Conservation (phyloP, 1,139 yeast species). For the Saccharomyces hybrid region DNA sequence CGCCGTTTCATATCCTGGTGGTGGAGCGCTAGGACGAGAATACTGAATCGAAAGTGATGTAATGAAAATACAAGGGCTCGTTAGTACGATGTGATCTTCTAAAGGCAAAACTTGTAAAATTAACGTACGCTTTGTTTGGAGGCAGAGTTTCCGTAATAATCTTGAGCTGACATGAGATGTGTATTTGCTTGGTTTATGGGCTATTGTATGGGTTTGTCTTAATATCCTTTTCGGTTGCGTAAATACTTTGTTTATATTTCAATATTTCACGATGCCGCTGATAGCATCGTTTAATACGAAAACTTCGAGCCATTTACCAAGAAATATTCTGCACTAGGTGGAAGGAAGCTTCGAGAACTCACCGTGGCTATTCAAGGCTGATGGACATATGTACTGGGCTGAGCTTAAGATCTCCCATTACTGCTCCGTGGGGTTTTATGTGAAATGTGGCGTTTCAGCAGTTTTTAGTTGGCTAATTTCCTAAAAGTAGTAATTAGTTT, state of each 20-base stretch:
- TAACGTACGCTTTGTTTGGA: conserved; percentile 11
- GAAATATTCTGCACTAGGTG: not conserved
- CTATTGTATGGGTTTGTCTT: not conserved
- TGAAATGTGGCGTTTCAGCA: not conserved
- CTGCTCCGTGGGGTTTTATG: not conserved
- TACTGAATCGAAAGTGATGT: conserved; percentile 5
- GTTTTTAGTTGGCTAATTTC: not conserved
- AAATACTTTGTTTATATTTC: not conserved
- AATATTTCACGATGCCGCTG: not conserved
- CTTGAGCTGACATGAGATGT: conserved; percentile 14
- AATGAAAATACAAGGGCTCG: not conserved
- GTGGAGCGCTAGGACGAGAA: conserved; percentile 17
- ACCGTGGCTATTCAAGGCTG: not conserved
- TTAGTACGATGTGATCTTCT: not conserved
- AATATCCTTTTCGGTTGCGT: not conserved
- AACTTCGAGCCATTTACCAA: not conserved
- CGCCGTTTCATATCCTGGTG: conserved; percentile 11
- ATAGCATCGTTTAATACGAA: not conserved
- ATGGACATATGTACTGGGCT: not conserved
- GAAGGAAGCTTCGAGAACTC: not conserved
- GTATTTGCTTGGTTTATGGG: not conserved
- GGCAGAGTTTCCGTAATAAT: conserved; percentile 13
- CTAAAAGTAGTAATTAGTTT: not conserved
- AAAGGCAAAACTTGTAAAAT: not conserved
- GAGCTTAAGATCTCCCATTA: not conserved